Evolutionary conservation across 805 yeast genomes (phyloP).

Genomic region (Saccharomycopsis sp.): DNA sequence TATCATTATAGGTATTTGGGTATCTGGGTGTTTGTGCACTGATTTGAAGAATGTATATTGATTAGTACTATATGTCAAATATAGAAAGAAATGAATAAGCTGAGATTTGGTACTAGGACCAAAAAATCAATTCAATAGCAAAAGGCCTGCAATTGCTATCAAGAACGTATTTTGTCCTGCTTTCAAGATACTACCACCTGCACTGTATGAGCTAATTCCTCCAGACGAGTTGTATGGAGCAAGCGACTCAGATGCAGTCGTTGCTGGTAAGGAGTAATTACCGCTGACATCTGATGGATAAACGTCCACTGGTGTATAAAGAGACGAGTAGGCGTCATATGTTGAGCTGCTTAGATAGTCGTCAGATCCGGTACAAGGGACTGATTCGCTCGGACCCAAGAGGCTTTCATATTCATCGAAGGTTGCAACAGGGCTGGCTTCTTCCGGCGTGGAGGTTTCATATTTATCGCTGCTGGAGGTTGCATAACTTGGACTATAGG

Average conservation of each 20-base stretch:
- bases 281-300: background rate
- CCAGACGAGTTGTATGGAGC: background rate
- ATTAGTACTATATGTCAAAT: background rate
- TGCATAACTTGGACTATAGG: background rate
- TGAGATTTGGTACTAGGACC: background rate
- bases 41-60: no score
- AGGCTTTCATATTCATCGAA: background rate
- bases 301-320: background rate
- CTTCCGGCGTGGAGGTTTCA: background rate
- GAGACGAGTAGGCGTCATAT: constrained; percentile 1
- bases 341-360: background rate
- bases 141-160: constrained; percentile 11
- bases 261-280: background rate
- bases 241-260: background rate
- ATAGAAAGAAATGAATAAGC: background rate
- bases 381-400: background rate
- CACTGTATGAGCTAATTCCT: constrained; percentile 1
- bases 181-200: background rate
- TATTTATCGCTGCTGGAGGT: background rate
- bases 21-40: no score
- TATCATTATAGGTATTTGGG: no score
- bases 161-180: constrained; percentile 1
- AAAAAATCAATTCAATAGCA: background rate
- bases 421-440: background rate
- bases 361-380: background rate